Evolutionary conservation across 768 basidiomycete genomes (phyloP).

Genomic region (Mycena amicta): DNA sequence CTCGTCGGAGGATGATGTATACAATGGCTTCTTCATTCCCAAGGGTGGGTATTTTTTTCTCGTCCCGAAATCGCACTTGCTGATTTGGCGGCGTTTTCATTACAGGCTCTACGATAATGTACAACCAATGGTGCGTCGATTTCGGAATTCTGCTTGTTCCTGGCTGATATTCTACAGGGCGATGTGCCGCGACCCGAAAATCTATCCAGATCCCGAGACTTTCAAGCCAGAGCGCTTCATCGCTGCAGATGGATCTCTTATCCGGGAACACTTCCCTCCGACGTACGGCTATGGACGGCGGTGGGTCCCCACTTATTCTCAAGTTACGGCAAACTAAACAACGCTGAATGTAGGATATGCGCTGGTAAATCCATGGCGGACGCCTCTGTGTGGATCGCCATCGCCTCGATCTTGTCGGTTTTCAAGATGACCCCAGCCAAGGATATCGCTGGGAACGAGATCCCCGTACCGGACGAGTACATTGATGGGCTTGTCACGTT

Average conservation of each 20-base stretch:
- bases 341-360: conserved; percentile 20
- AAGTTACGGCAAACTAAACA: not conserved
- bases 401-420: conserved; percentile 26
- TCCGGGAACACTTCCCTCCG: conserved; percentile 16
- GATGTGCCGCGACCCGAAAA: conserved; percentile 35
- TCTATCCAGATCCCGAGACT: conserved; percentile 37
- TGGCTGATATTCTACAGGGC: conserved; percentile 28
- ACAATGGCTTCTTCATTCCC: conserved; percentile 22
- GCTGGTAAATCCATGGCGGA: conserved; percentile 30
- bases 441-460: conserved; percentile 20
- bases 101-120: conserved; percentile 21
- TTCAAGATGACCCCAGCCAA: conserved; percentile 26
- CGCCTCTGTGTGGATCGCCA: conserved; percentile 25
- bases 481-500: conserved; percentile 24
- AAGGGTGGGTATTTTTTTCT: conserved; percentile 6
- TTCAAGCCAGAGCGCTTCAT: conserved; percentile 43
- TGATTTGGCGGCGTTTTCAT: not conserved
- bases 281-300: conserved; percentile 21
- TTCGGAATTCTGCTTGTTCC: not conserved
- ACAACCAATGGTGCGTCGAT: conserved; percentile 21
- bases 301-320: conserved; percentile 8
- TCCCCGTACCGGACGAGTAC: conserved; percentile 22
- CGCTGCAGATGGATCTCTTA: conserved; percentile 17
- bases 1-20: conserved; percentile 17
- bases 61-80: not conserved